Conservation (phyloP, 2,329 filamentous ascomycete genomes). For the Sporothrix pseudoabietina region DNA sequence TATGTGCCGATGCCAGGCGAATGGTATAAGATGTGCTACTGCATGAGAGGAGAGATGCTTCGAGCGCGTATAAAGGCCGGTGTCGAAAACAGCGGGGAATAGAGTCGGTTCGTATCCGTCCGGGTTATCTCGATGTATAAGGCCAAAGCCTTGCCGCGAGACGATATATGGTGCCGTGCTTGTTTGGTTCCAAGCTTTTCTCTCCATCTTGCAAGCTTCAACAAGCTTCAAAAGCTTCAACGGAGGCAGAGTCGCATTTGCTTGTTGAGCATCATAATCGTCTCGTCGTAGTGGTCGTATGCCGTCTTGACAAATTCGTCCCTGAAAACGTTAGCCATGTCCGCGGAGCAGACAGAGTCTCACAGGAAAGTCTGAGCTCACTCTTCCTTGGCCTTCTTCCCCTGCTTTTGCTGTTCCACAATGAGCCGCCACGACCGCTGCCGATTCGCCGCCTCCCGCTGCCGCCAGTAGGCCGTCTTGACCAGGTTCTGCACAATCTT, state of each 20-base stretch:
- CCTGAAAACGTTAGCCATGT: slow-evolving; percentile 2
- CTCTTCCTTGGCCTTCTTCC: slow-evolving; percentile 28
- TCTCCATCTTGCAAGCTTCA: neutral
- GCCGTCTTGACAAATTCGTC: slow-evolving; percentile 39
- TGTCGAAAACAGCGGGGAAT: neutral
- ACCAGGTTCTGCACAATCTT: slow-evolving; percentile 70
- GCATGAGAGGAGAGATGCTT: neutral
- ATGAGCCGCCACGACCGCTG: slow-evolving; percentile 38
- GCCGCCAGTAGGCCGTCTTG: slow-evolving; percentile 49
- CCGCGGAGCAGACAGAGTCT: neutral
- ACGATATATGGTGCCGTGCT: too few relatives aligned
- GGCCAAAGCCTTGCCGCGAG: neutral
- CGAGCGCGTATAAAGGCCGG: neutral
- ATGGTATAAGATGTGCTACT: neutral
- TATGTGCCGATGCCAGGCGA: neutral
- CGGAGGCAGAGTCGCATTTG: slow-evolving; percentile 68
- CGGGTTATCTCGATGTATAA: neutral
- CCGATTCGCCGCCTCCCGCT: slow-evolving; percentile 36
- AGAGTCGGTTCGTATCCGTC: neutral
- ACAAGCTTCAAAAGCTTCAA: slow-evolving; percentile 38
- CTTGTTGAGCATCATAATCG: slow-evolving; percentile 72
- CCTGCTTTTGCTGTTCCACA: slow-evolving; percentile 7
- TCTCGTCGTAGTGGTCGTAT: slow-evolving; percentile 68
- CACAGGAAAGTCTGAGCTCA: neutral
- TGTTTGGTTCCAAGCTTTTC: neutral